phyloP scores from a whole-genome alignment of 805 yeast genomes.

The Saccharomycopsis guyanensis region DNA sequence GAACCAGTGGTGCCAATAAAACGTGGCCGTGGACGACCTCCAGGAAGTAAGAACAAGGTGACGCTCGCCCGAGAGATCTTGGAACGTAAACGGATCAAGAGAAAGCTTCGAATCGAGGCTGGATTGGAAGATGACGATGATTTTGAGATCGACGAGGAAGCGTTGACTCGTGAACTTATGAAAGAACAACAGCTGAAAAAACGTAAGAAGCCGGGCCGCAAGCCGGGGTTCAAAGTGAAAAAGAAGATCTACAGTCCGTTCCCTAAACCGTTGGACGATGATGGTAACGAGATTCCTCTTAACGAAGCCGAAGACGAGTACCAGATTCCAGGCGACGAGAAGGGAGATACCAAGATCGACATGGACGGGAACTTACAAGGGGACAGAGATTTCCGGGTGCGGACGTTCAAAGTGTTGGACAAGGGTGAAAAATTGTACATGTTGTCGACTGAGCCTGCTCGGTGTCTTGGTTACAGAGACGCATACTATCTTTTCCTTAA shows the following conservation, averaged over 20 bases:
- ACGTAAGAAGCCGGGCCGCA: slow-evolving; percentile 23
- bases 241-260: slow-evolving; percentile 32
- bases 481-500: slow-evolving; percentile 70
- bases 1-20: slow-evolving; percentile 19
- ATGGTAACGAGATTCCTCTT: slow-evolving; percentile 51
- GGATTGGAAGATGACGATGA: slow-evolving; percentile 22
- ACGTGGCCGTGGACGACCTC: slow-evolving; percentile 28
- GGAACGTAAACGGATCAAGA: slow-evolving; percentile 24
- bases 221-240: slow-evolving; percentile 26
- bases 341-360: slow-evolving; percentile 58
- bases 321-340: slow-evolving; percentile 51
- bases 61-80: slow-evolving; percentile 26
- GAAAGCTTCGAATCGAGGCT: slow-evolving; percentile 1
- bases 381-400: slow-evolving; percentile 61
- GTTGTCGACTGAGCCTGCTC: slow-evolving; percentile 94
- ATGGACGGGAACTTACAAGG: slow-evolving; percentile 49
- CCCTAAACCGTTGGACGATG: slow-evolving; percentile 41
- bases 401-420: slow-evolving; percentile 50
- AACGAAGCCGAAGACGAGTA: slow-evolving; percentile 50
- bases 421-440: slow-evolving; percentile 70
- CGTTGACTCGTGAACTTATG: slow-evolving; percentile 20
- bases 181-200: slow-evolving; percentile 3
- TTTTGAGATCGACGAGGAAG: slow-evolving; percentile 24
- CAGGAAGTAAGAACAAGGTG: slow-evolving; percentile 23
- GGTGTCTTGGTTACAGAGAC: slow-evolving; percentile 86